These are phyloP conservation scores for Cocos nucifera DNA, from an alignment of 176 grass and related monocot species.

Conservation along the genomic window DNA sequence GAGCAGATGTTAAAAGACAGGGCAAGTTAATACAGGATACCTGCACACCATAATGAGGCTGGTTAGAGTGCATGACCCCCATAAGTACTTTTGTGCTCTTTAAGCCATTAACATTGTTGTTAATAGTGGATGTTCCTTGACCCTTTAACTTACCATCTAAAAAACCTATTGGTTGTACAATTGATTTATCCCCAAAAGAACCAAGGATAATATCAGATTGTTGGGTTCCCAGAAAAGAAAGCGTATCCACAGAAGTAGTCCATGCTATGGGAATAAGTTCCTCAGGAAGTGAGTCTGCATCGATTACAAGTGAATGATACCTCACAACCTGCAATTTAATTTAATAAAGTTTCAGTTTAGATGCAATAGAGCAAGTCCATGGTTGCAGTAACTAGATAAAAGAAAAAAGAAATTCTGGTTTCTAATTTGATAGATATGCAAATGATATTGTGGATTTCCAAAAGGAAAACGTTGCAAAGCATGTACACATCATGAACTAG, in stretches of 20 bases:
- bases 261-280: conserved; percentile 80
- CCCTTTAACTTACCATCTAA: conserved; percentile 1
- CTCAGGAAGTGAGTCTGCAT: conserved; percentile 47
- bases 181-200: conserved; percentile 17
- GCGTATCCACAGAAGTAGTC: conserved; percentile 51
- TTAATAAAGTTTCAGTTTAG: background rate
- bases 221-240: conserved; percentile 57
- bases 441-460: too few species aligned
- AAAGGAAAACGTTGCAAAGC: background rate
- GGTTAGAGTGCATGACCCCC: conserved; percentile 62
- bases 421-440: too few species aligned
- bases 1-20: background rate
- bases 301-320: conserved; percentile 91
- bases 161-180: background rate
- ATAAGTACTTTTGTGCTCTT: conserved; percentile 45
- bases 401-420: too few species aligned
- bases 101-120: conserved; percentile 12
- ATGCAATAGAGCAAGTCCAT: too few species aligned
- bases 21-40: conserved; percentile 25
- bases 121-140: conserved; percentile 5
- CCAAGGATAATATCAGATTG: conserved; percentile 9
- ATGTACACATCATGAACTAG: too few species aligned
- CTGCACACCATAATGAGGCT: conserved; percentile 93
- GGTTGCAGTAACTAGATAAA: too few species aligned
- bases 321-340: conserved; percentile 58